A percentile compares a stretch with the other conserved stretches of the same genome.
phyloP scores from a whole-genome alignment of 257 asterid species.

The Knoxia roxburghii region DNA sequence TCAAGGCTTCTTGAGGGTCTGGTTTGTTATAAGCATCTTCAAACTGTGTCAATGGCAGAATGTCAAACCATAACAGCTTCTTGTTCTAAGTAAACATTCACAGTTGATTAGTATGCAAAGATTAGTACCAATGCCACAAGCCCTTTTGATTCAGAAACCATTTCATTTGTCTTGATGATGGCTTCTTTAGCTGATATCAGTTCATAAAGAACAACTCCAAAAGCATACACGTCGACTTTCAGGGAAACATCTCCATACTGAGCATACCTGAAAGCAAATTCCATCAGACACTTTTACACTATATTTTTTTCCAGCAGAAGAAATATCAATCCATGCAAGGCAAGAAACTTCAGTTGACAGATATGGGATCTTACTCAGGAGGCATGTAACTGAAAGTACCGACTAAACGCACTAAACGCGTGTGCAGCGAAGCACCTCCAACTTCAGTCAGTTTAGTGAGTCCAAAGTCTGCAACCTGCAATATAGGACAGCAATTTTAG shows the following conservation, averaged over 20 bases:
- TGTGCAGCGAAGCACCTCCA: constrained; percentile 64
- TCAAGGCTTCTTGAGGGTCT: constrained; percentile 43
- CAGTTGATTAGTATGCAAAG: not conserved
- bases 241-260: constrained; percentile 78
- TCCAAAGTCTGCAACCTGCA: constrained; percentile 89
- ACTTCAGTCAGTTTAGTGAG: constrained; percentile 72
- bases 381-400: constrained; percentile 94
- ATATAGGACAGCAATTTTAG: not conserved
- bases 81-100: not conserved
- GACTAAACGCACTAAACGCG: constrained; percentile 79
- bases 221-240: constrained; percentile 74
- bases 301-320: not conserved
- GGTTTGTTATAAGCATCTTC: constrained; percentile 52
- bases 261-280: constrained; percentile 47
- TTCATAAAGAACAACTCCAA: constrained; percentile 78
- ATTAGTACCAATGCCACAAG: constrained; percentile 62
- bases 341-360: not conserved
- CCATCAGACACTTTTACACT: not conserved
- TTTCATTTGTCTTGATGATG: constrained; percentile 52
- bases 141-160: constrained; percentile 55
- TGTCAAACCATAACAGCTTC: not conserved
- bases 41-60: constrained; percentile 39
- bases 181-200: constrained; percentile 77
- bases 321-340: not conserved
- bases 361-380: constrained; percentile 71